Base-by-base conservation (phyloP, 2,329 filamentous ascomycete species). In the Penicillium aurantiogriseum region DNA sequence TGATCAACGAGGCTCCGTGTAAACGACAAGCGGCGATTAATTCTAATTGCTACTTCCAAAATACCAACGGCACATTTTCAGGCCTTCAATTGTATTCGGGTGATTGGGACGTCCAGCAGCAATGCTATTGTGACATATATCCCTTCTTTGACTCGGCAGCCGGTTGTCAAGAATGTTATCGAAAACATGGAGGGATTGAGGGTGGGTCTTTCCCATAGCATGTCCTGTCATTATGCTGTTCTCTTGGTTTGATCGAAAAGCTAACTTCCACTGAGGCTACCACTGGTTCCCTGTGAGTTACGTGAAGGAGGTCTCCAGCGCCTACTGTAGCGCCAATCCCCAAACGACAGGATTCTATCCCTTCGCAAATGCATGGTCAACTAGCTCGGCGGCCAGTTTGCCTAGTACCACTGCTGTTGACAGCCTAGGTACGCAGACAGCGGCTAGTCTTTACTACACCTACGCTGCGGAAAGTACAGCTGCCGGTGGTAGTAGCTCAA, bases 401-500 rank as follows among this genome's bases (percentile, higher is more conserved):
- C 19, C 45, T 17, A n/a, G 1, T 35, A 47, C 8, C 9, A 47
- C 45, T n/a, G 45, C 45, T 35, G 45, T 35, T 35, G 31, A 47
- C 10, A 35, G 13, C 9, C 11, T 35, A n/a, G 45, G 45, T 13
- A 47, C 31, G 4, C 45, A 47, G 45, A 47, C 19, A 35, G 45
- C 45, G 23, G 45, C 45, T 47, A 47, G 31, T 47, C 44, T 47
- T 47, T 47, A 47, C 15, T 47, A 47, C 29, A 47, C 45, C 8
- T 35, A 47, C 7, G 15, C 31, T 11, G 45, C 19, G 7, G 43
- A 46, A 46, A 21, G 9, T 9, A 31, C 43, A n/a, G 45, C 19
- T 35, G 5, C 19, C 15, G 5, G 44, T 47, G 44, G 4, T 47
- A n/a, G 44, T 47, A 17, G 29, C 44, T 17, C 11, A 15, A 11